Evolutionary conservation across 78 protist species (phyloP).

Genomic region (Reticulomyxa filosa): DNA sequence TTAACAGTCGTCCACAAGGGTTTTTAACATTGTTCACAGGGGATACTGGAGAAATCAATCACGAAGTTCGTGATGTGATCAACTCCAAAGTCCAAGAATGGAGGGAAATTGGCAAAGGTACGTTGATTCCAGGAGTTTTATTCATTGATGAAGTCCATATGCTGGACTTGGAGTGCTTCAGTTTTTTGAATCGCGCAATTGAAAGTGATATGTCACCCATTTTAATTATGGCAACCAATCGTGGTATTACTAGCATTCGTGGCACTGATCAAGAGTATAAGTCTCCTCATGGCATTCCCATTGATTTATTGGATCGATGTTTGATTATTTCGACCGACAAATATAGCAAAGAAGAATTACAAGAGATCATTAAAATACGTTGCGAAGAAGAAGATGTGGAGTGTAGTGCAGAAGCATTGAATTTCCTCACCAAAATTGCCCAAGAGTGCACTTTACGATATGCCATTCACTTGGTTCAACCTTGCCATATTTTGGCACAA

Average conservation of each 20-base stretch:
- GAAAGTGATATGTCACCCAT: constrained; percentile 82
- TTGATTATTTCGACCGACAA: constrained; percentile 54
- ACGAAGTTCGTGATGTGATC: constrained; percentile 79
- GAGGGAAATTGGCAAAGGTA: constrained; percentile 92
- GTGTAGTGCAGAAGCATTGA: too few species aligned
- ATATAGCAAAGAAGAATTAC: too few species aligned
- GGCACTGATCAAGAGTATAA: constrained; percentile 41
- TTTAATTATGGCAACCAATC: constrained; percentile 80
- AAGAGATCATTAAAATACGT: too few species aligned
- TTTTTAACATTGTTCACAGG: constrained; percentile 89
- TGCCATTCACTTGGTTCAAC: too few species aligned
- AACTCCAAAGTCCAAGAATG: constrained; percentile 79
- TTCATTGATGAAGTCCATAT: constrained; percentile 77
- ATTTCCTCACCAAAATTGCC: too few species aligned
- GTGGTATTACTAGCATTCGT: constrained; percentile 76
- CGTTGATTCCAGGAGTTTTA: constrained; percentile 82
- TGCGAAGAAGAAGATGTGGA: too few species aligned
- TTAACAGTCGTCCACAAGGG: constrained; percentile 83
- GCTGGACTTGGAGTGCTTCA: constrained; percentile 96
- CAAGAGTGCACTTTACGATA: too few species aligned
- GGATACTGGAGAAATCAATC: constrained; percentile 76
- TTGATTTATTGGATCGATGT: constrained; percentile 83
- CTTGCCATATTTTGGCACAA: too few species aligned
- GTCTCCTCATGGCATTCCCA: constrained; percentile 93
- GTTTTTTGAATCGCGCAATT: constrained; percentile 87